Conservation (phyloP, 331 rosid species). For the Acacia concinna region DNA sequence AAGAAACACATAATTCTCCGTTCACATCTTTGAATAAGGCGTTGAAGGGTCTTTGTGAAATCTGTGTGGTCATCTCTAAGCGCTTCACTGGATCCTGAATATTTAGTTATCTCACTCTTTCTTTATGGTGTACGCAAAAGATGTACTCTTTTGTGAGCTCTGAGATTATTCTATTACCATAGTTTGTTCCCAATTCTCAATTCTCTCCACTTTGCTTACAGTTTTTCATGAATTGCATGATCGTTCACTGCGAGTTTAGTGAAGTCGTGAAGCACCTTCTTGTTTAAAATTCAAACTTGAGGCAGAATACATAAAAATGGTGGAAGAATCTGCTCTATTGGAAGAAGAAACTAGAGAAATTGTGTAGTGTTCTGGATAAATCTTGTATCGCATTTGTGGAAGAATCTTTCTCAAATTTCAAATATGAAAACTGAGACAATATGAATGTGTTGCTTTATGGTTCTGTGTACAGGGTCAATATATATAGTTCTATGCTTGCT, state of each 20-base stretch:
- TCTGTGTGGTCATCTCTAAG: slow-evolving; percentile 45
- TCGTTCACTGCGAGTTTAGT: background rate
- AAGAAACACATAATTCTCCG: slow-evolving; percentile 14
- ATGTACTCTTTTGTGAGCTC: background rate
- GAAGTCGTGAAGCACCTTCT: background rate
- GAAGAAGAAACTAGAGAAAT: background rate
- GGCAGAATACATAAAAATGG: background rate
- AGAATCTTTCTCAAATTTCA: background rate
- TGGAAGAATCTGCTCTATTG: background rate
- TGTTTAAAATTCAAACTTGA: background rate
- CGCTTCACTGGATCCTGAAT: slow-evolving; percentile 27
- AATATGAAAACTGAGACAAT: background rate
- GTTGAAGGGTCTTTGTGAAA: slow-evolving; percentile 44
- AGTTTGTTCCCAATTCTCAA: background rate
- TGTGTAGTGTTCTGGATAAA: background rate
- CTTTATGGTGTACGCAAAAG: background rate
- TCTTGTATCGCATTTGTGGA: background rate
- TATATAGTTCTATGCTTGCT: no score
- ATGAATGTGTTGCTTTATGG: background rate
- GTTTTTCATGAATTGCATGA: background rate
- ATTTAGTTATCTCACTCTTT: background rate
- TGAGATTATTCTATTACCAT: background rate
- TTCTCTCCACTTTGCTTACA: background rate
- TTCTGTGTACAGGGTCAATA: background rate
- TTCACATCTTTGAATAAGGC: slow-evolving; percentile 31